Evolutionary conservation across 352 stramenopile genomes (phyloP).

Genomic region (Globisporangium nodosum): DNA sequence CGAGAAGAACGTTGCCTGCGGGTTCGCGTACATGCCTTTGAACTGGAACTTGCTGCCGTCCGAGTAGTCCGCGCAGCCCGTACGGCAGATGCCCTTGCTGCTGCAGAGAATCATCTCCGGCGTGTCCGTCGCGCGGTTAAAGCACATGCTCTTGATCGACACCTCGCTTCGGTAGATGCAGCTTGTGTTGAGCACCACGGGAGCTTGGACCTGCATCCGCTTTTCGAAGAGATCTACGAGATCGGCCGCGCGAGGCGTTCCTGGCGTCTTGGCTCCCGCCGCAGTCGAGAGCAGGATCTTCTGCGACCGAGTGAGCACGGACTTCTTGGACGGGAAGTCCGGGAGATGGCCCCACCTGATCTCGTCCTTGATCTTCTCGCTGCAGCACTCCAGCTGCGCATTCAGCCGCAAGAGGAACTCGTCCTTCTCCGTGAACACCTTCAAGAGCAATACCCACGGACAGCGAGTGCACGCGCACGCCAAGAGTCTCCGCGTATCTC

Average conservation of each 20-base stretch:
- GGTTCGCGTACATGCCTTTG: constrained; percentile 68
- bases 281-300: constrained; percentile 50
- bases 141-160: constrained; percentile 80
- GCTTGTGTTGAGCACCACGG: constrained; percentile 34
- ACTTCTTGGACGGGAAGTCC: constrained; percentile 54
- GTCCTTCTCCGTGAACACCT: constrained; percentile 66
- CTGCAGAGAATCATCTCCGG: constrained; percentile 69
- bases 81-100: constrained; percentile 69
- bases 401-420: constrained; percentile 70
- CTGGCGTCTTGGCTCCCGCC: constrained; percentile 21
- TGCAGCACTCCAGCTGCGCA: constrained; percentile 60
- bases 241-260: constrained; percentile 33
- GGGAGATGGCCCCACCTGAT: constrained; percentile 69
- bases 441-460: constrained; percentile 67
- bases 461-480: constrained; percentile 64
- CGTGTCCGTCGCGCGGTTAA: constrained; percentile 56
- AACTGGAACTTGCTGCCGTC: constrained; percentile 75
- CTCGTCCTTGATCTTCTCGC: constrained; percentile 70
- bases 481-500: constrained; percentile 44
- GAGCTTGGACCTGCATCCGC: constrained; percentile 29
- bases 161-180: constrained; percentile 80
- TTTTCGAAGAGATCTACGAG: constrained; percentile 59
- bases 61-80: constrained; percentile 56
- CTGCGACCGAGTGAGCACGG: constrained; percentile 57
- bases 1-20: constrained; percentile 33